Evolutionary conservation across 768 basidiomycete genomes (phyloP).

Genomic region (Calocybe cyanea): DNA sequence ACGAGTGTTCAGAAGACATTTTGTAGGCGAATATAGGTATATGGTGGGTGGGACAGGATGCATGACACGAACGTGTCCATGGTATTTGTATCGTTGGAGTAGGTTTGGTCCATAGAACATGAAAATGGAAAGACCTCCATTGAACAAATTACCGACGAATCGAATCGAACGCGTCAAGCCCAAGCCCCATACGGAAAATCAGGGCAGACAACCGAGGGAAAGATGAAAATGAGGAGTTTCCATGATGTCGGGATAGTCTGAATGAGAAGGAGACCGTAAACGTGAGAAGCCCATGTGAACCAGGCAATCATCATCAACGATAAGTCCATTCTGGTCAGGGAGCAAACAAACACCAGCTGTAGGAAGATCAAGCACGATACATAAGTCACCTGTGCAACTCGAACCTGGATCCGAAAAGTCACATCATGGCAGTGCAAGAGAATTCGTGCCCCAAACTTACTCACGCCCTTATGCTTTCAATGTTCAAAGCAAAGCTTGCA

Average conservation of each 20-base stretch:
- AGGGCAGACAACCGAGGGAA: constrained; percentile 27
- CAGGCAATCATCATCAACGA: constrained; percentile 8
- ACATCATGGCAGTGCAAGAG: constrained; percentile 3
- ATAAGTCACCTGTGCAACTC: constrained; percentile 1
- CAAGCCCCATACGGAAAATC: constrained; percentile 17
- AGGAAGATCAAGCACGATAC: not conserved
- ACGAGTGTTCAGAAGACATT: constrained; percentile 28
- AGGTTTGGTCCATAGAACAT: constrained; percentile 19
- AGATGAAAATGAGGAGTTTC: constrained; percentile 14
- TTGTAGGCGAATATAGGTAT: constrained; percentile 6
- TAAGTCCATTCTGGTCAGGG: not conserved
- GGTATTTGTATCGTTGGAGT: constrained; percentile 23
- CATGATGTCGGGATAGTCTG: constrained; percentile 21
- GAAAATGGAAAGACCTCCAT: constrained; percentile 17
- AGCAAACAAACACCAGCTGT: constrained; percentile 2
- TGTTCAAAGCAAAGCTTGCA: not conserved
- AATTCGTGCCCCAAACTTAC: too few species aligned
- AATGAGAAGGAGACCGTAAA: constrained; percentile 17
- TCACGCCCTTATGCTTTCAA: not conserved
- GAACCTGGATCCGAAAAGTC: constrained; percentile 10
- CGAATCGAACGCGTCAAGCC: constrained; percentile 20
- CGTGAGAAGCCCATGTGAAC: constrained; percentile 17
- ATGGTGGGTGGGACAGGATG: constrained; percentile 14
- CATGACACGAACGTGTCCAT: constrained; percentile 11
- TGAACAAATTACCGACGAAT: constrained; percentile 12